phyloP scores from a whole-genome alignment of 192 early-diverging fungal species.

The Coemansia sp. region DNA sequence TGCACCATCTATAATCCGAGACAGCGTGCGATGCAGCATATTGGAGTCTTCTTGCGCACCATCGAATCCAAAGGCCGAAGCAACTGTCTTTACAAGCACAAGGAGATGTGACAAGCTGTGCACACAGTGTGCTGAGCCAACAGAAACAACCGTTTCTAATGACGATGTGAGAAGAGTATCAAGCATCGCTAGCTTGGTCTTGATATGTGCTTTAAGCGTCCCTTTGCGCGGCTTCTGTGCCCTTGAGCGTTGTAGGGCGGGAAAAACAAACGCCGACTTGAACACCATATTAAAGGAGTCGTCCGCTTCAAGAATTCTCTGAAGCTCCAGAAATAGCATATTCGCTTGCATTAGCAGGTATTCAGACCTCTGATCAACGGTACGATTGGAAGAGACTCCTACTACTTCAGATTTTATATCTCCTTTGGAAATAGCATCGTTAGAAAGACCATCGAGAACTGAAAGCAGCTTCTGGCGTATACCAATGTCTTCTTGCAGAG shows the following conservation, averaged over 20 bases:
- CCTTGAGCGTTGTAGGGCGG: conserved; percentile 17
- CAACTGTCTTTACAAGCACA: conserved; percentile 23
- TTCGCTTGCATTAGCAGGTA: conserved; percentile 33
- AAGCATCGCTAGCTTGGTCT: conserved; percentile 23
- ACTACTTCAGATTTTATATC: background rate
- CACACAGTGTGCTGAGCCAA: conserved; percentile 40
- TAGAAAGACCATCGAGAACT: conserved; percentile 1
- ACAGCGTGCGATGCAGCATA: background rate
- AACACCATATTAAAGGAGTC: conserved; percentile 16
- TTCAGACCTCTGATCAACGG: conserved; percentile 33
- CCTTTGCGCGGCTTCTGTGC: conserved; percentile 35
- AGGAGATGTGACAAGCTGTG: conserved; percentile 38
- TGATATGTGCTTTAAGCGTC: conserved; percentile 20
- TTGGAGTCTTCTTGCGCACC: background rate
- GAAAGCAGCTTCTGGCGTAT: conserved; percentile 20
- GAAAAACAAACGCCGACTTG: conserved; percentile 32
- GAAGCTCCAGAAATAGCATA: conserved; percentile 29
- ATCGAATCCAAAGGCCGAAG: conserved; percentile 22
- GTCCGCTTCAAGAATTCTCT: conserved; percentile 13
- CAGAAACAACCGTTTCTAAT: conserved; percentile 18
- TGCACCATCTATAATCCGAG: conserved; percentile 32
- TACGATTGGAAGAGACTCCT: background rate
- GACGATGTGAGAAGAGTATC: conserved; percentile 19
- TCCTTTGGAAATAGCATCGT: background rate
- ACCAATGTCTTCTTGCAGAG: conserved; percentile 28